These are phyloP conservation scores for Coriaria nepalensis DNA, from an alignment of 306 rosid genomes.

Conservation along the genomic window DNA sequence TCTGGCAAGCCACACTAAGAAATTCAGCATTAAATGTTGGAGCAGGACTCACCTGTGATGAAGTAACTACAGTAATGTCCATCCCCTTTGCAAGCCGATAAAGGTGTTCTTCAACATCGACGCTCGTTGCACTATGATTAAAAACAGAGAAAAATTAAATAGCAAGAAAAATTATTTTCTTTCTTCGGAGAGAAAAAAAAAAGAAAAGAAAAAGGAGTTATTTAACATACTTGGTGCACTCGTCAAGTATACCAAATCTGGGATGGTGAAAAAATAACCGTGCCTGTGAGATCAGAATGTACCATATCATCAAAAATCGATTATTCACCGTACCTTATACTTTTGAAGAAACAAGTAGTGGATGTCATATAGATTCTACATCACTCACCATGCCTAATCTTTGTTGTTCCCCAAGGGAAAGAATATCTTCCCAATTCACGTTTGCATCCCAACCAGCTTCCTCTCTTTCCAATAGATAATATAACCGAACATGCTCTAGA, in stretches of 20 bases:
- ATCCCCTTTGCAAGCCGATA: constrained; percentile 69
- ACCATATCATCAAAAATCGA: constrained; percentile 17
- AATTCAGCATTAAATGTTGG: not conserved
- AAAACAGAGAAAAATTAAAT: not conserved
- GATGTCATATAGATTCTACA: not conserved
- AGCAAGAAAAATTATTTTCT: not conserved
- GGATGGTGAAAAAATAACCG: constrained; percentile 97
- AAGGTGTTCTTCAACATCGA: constrained; percentile 94
- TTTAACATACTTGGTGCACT: constrained; percentile 87
- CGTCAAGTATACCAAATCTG: constrained; percentile 84
- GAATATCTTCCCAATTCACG: constrained; percentile 82
- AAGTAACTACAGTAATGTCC: constrained; percentile 85
- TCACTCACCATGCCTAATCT: constrained; percentile 89
- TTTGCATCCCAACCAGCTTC: constrained; percentile 78
- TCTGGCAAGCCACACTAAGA: not conserved
- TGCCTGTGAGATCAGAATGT: constrained; percentile 41
- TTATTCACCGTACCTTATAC: not conserved
- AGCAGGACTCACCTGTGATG: constrained; percentile 69
- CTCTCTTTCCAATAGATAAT: constrained; percentile 86
- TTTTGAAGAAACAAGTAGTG: not conserved
- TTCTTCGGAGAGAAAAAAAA: not conserved
- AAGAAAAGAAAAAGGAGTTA: constrained; percentile 9
- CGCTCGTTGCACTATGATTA: constrained; percentile 88
- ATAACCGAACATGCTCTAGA: constrained; percentile 75
- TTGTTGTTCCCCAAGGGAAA: constrained; percentile 98